phyloP scores from a whole-genome alignment of 805 yeast species.

The Wickerhamomyces queroliae region DNA sequence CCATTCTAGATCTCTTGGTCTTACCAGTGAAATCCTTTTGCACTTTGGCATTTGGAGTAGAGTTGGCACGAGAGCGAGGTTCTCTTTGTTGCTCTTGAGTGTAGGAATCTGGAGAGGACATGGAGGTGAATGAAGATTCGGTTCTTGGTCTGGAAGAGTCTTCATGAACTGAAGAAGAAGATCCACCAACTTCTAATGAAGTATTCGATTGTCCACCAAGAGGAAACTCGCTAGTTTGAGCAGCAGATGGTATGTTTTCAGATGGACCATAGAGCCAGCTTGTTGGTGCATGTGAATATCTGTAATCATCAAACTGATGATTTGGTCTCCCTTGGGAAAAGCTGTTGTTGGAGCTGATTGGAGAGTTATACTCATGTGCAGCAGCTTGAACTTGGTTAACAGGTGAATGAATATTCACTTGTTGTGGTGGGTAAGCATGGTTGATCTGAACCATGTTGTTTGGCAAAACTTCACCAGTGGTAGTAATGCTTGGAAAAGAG shows the following conservation, averaged over 20 bases:
- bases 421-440: not conserved
- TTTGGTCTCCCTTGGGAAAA: not conserved
- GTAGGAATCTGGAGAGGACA: not conserved
- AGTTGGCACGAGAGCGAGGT: not conserved
- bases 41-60: not conserved
- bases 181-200: not conserved
- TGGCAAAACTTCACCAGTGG: not conserved
- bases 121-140: not conserved
- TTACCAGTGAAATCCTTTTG: slow-evolving; percentile 5
- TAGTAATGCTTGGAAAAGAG: not conserved
- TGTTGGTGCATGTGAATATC: not conserved
- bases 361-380: not conserved
- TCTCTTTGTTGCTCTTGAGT: not conserved
- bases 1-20: slow-evolving; percentile 52
- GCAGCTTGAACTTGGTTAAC: not conserved
- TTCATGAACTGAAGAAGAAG: not conserved
- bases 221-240: not conserved
- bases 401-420: not conserved
- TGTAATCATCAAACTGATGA: not conserved
- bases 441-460: not conserved
- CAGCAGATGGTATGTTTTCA: not conserved
- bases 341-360: not conserved
- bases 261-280: not conserved
- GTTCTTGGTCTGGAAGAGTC: not conserved
- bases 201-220: not conserved